Conservation (phyloP, 2,329 filamentous ascomycete genomes). For the Trichoderma sp. region DNA sequence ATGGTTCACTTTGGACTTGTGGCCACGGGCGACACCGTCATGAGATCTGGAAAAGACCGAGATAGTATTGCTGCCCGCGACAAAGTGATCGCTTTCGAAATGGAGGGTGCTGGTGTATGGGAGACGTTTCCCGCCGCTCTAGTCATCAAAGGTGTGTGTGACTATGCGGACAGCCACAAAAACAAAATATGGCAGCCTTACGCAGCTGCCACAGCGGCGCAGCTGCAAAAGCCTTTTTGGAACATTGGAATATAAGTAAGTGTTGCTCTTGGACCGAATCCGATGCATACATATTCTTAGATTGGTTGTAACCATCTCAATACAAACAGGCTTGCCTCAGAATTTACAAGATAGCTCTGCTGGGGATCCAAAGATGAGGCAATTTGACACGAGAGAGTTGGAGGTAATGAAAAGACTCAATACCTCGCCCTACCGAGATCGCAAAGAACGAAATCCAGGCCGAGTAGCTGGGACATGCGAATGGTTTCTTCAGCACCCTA, state of each 20-base stretch:
- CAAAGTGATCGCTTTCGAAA: slow-evolving; percentile 30
- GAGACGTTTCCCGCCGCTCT: slow-evolving; percentile 33
- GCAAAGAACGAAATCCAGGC: neutral
- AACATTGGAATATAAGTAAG: neutral
- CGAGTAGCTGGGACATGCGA: neutral
- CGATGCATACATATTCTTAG: neutral
- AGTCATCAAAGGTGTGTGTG: slow-evolving; percentile 18
- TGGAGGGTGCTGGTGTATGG: slow-evolving; percentile 35
- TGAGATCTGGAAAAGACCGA: slow-evolving; percentile 39
- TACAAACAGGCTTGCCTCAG: too few species aligned
- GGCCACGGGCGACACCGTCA: slow-evolving; percentile 37
- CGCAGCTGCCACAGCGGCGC: neutral
- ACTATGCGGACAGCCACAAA: neutral
- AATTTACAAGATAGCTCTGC: neutral
- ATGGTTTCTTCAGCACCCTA: neutral
- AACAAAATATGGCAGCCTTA: neutral
- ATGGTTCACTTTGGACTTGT: neutral
- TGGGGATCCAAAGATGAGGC: neutral
- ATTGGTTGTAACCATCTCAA: fast-evolving
- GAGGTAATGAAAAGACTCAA: neutral
- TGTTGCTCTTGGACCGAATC: neutral
- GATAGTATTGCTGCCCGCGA: slow-evolving; percentile 33
- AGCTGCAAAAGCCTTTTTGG: neutral
- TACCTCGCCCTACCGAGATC: slow-evolving; percentile 22
- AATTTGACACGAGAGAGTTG: neutral